Base-by-base conservation (phyloP, 2,329 filamentous ascomycete genomes). In the Claviceps sp. region DNA sequence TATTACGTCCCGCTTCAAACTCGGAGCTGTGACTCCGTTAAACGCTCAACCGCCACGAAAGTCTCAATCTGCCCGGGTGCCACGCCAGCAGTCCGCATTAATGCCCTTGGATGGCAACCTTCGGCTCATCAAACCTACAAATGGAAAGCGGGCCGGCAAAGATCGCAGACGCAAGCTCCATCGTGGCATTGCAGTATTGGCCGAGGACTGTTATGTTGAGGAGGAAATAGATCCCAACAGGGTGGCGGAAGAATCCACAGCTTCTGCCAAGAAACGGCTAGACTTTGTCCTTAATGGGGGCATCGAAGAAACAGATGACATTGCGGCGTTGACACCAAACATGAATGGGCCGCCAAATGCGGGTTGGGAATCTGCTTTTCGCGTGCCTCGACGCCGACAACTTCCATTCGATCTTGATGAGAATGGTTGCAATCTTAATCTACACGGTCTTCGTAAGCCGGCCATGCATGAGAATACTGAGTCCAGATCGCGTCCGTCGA, bases 131-230 rank as follows among this genome's bases (percentile, higher is more conserved):
- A 60, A 59, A 45, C 57, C 60, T 6, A 56, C 50, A 6, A 55
- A 52, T 14, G 59, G 61, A 24, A 64, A 56, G 58, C 34, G 55
- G 56, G 50, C 55, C 3, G 30, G 49, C 1, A 50, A 49, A 18
- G 8, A 41, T 46, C 43, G 46, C n/a, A 53, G 48, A 24, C 44
- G 40, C 13, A 18, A 53, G 7, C 24, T 50, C 5, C 26, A 9
- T 16, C 26, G 37, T 18, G 42, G 34, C 22, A 43, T 47, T 34
- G 45, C 47, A 51, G 41, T 22, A 18, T 57, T 79, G 37, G 69
- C 75, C 2, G 76, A 80, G 54, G 76, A 79, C 57, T 74, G 74
- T 1, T 70, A 53, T 55, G 59, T 18, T 16, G 56, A 60, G 45
- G 44, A 47, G 18, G 47, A 38, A 20, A 45, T 47, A 42, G 8